Percentiles rank a stretch among this genome's conserved stretches.
phyloP scores from a whole-genome alignment of 192 early-diverging fungal genomes.

The Glomus cerebriforme region DNA sequence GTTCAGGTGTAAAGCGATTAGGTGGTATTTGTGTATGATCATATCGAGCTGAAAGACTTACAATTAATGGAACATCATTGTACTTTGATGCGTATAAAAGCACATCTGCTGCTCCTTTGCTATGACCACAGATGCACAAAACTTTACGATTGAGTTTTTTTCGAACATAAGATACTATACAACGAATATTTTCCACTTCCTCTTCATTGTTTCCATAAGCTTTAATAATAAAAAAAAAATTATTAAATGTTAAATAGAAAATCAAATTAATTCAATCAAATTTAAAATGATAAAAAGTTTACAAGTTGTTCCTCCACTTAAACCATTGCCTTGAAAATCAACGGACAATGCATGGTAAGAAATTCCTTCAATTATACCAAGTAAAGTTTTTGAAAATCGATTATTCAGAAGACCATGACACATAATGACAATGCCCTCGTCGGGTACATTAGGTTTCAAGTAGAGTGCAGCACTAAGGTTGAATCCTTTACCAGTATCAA shows the following conservation, averaged over 20 bases:
- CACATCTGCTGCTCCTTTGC: slow-evolving; percentile 54
- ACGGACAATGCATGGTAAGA: slow-evolving; percentile 44
- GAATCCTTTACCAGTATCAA: slow-evolving; percentile 5
- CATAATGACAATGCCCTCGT: slow-evolving; percentile 38
- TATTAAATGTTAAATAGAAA: not conserved
- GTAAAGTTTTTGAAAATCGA: slow-evolving; percentile 40
- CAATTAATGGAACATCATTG: slow-evolving; percentile 38
- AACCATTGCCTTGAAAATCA: slow-evolving; percentile 62
- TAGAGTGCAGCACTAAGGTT: not conserved
- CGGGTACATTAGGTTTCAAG: not conserved
- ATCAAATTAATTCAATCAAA: not conserved
- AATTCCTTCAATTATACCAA: slow-evolving; percentile 27
- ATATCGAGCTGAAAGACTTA: slow-evolving; percentile 54
- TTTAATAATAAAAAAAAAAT: not conserved
- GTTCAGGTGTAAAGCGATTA: slow-evolving; percentile 48
- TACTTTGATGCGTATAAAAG: slow-evolving; percentile 53
- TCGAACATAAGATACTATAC: slow-evolving; percentile 41
- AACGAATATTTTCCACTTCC: slow-evolving; percentile 50
- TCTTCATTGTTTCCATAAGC: slow-evolving; percentile 56
- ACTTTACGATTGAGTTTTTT: slow-evolving; percentile 28
- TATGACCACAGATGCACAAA: slow-evolving; percentile 50
- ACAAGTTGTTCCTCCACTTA: slow-evolving; percentile 52
- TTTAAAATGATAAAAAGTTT: not conserved
- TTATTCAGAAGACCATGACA: slow-evolving; percentile 59
- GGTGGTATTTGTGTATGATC: slow-evolving; percentile 47